Conservation (phyloP, 2,329 filamentous ascomycete species). For the Xylaria sp. region DNA sequence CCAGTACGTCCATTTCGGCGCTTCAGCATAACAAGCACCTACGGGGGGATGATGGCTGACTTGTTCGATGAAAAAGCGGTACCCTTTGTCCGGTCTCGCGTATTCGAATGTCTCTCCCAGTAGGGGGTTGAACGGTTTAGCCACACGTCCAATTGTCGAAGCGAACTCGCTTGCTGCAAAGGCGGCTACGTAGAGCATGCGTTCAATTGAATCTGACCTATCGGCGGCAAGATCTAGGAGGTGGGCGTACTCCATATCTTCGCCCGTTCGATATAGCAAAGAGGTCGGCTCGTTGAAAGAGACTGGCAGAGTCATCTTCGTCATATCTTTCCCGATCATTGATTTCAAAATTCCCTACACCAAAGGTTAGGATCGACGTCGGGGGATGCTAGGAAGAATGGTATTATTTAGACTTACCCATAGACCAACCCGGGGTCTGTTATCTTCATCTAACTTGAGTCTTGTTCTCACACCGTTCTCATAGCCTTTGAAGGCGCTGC, state of each 20-base stretch:
- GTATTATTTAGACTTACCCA: constrained; percentile 72
- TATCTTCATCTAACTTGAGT: constrained; percentile 88
- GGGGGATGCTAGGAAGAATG: background rate
- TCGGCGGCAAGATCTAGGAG: constrained; percentile 88
- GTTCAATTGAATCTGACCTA: constrained; percentile 83
- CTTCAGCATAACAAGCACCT: constrained; percentile 91
- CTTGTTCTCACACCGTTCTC: constrained; percentile 82
- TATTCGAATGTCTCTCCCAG: constrained; percentile 98
- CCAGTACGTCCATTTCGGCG: constrained; percentile 95
- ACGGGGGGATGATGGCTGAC: constrained; percentile 97
- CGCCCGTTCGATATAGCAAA: constrained; percentile 88
- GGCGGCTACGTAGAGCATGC: constrained; percentile 90
- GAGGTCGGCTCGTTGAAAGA: constrained; percentile 99
- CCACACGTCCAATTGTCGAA: constrained; percentile 93
- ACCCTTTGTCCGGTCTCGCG: constrained; percentile 92
- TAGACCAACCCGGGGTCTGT: constrained; percentile 90
- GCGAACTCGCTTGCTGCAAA: constrained; percentile 97
- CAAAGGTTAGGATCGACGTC: constrained; percentile 34
- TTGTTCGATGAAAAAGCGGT: constrained; percentile 98
- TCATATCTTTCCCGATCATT: constrained; percentile 99
- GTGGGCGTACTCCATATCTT: constrained; percentile 98
- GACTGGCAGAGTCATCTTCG: constrained; percentile 97
- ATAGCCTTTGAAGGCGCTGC: constrained; percentile 83
- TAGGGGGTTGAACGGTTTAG: constrained; percentile 97
- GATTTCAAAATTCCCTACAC: constrained; percentile 90